Evolutionary conservation across 163 green algal species (phyloP).

Genomic region (Chlorella variabilis): DNA sequence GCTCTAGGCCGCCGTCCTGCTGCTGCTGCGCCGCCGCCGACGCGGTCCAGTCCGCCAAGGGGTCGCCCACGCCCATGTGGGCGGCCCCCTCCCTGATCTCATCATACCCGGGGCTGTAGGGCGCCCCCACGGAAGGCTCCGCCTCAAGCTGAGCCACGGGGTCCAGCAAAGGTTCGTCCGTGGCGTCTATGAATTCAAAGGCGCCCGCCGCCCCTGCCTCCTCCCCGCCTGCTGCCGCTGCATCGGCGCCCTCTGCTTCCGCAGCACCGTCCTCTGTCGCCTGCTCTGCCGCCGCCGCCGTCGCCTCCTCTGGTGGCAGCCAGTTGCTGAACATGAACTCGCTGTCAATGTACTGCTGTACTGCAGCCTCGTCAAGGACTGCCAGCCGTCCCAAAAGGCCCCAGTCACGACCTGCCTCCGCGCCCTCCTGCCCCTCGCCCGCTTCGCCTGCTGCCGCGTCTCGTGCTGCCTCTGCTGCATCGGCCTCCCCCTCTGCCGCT

Average conservation of each 20-base stretch:
- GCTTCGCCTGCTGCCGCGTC: not conserved
- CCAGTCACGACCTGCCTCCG: not conserved
- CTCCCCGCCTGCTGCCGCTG: not conserved
- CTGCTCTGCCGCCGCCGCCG: conserved; percentile 7
- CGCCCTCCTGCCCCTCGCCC: too few species aligned
- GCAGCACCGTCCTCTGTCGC: not conserved
- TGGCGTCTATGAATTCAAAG: conserved; percentile 24
- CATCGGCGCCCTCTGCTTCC: not conserved
- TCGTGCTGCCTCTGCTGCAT: conserved; percentile 6
- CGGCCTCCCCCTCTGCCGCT: not conserved
- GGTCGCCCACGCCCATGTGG: not conserved
- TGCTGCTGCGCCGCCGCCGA: not conserved
- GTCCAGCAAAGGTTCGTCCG: not conserved
- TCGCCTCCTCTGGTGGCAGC: not conserved
- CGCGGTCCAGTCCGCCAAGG: not conserved
- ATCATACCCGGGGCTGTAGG: conserved; percentile 1
- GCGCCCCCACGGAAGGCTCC: not conserved
- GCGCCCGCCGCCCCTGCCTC: not conserved
- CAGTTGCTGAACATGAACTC: not conserved
- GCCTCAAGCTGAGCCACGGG: not conserved
- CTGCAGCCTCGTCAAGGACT: not conserved
- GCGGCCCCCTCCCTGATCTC: not conserved
- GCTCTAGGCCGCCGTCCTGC: not conserved
- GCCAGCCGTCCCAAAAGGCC: not conserved
- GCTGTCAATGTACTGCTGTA: not conserved